phyloP scores from a whole-genome alignment of 352 stramenopile species.

The Pythium brassicae region DNA sequence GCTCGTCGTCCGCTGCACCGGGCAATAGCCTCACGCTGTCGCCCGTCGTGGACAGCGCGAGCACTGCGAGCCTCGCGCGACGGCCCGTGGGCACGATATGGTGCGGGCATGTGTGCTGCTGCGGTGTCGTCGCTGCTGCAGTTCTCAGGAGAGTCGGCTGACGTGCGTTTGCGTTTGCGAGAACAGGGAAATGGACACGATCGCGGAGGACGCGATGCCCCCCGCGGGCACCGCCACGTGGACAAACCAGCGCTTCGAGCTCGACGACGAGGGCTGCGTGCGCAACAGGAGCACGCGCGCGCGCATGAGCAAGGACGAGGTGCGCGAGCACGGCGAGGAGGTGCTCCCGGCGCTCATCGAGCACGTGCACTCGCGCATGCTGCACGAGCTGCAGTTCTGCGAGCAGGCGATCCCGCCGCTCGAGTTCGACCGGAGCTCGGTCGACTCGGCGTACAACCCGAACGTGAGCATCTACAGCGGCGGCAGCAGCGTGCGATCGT shows the following conservation, averaged over 20 bases:
- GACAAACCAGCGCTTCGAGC: conserved; percentile 52
- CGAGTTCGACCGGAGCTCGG: conserved; percentile 48
- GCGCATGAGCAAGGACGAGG: conserved; percentile 69
- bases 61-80: conserved; percentile 15
- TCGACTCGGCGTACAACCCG: conserved; percentile 43
- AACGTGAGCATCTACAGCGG: conserved; percentile 26
- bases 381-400: conserved; percentile 74
- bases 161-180: no score
- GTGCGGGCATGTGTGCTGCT: conserved; percentile 1
- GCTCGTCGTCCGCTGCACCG: neutral
- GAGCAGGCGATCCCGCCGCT: conserved; percentile 76
- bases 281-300: conserved; percentile 34
- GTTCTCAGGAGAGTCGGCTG: no score
- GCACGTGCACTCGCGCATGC: conserved; percentile 74
- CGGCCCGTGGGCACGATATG: conserved; percentile 10
- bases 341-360: conserved; percentile 66
- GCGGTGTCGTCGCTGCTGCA: no score
- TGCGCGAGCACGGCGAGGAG: conserved; percentile 63
- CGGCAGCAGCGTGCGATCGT: conserved; percentile 45
- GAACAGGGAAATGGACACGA: conserved; percentile 78
- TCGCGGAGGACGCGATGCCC: conserved; percentile 60
- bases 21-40: conserved; percentile 20
- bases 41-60: conserved; percentile 39
- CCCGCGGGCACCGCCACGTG: conserved; percentile 39
- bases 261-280: conserved; percentile 56